Percentiles rank a stretch among this genome's conserved stretches.
phyloP scores from a whole-genome alignment of 805 yeast genomes.

The Osmozyma mogii region DNA sequence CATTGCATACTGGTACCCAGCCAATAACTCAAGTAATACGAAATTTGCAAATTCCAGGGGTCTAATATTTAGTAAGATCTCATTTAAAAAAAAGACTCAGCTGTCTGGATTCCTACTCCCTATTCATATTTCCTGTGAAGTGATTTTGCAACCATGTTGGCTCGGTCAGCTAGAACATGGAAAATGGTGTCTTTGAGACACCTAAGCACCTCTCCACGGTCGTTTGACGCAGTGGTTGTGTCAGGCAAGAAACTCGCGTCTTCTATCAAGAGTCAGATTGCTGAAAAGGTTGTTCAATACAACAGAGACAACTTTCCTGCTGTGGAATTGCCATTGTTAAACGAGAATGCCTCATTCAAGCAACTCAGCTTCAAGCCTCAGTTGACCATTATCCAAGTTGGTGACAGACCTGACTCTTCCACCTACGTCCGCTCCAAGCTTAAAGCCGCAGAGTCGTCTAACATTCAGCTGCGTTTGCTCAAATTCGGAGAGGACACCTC shows the following conservation, averaged over 20 bases:
- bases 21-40: background rate
- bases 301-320: slow-evolving; percentile 23
- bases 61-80: background rate
- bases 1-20: background rate
- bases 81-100: slow-evolving; percentile 1
- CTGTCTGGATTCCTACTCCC: background rate
- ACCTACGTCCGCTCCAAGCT: slow-evolving; percentile 89
- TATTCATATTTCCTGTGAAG: background rate
- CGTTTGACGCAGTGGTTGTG: slow-evolving; percentile 27
- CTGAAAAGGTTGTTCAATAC: slow-evolving; percentile 31
- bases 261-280: slow-evolving; percentile 27
- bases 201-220: slow-evolving; percentile 6
- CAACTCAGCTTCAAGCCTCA: slow-evolving; percentile 54
- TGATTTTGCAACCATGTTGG: background rate
- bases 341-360: slow-evolving; percentile 17
- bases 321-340: slow-evolving; percentile 10
- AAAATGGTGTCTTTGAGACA: slow-evolving; percentile 5
- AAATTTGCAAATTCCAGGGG: background rate
- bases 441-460: slow-evolving; percentile 82
- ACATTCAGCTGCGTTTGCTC: slow-evolving; percentile 58
- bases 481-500: slow-evolving; percentile 56
- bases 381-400: slow-evolving; percentile 83
- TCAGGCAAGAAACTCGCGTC: slow-evolving; percentile 38
- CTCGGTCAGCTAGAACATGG: background rate
- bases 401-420: slow-evolving; percentile 80